A percentile compares a stretch with the other conserved stretches of the same genome.
These are phyloP conservation scores for Blakeslea trispora DNA, from an alignment of 371 early-diverging fungal genomes.

Conservation along the genomic window DNA sequence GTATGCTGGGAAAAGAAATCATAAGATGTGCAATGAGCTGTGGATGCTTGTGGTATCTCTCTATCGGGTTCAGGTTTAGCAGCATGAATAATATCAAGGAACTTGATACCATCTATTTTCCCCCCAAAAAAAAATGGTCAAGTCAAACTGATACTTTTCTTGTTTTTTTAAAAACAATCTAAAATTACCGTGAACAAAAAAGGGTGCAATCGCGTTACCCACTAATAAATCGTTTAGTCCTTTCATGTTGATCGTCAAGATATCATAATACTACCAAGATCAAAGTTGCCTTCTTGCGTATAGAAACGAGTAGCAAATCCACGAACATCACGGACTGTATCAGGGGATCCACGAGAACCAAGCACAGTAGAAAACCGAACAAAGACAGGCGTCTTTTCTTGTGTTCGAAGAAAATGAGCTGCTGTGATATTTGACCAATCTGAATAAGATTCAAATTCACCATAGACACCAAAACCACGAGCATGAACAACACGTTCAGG, in stretches of 20 bases:
- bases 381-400: slow-evolving; percentile 56
- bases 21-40: slow-evolving; percentile 55
- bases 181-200: slow-evolving; percentile 41
- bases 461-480: slow-evolving; percentile 55
- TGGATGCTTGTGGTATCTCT: slow-evolving; percentile 50
- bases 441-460: slow-evolving; percentile 52
- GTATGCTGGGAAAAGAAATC: slow-evolving; percentile 54
- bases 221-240: slow-evolving; percentile 18
- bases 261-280: slow-evolving; percentile 29
- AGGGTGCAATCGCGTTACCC: slow-evolving; percentile 53
- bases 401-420: slow-evolving; percentile 39
- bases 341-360: slow-evolving; percentile 49
- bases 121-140: no score
- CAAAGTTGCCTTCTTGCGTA: slow-evolving; percentile 62
- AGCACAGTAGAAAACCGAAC: slow-evolving; percentile 61
- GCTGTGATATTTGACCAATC: slow-evolving; percentile 49
- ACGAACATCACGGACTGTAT: slow-evolving; percentile 59
- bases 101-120: slow-evolving; percentile 49
- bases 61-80: slow-evolving; percentile 50
- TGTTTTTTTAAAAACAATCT: no score
- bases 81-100: slow-evolving; percentile 55
- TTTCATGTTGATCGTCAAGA: not conserved
- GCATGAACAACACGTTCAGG: slow-evolving; percentile 64
- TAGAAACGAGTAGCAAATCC: slow-evolving; percentile 66
- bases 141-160: no score